phyloP scores from a whole-genome alignment of 1,284 basidiomycete genomes.

The Xerocomus alliaceus region DNA sequence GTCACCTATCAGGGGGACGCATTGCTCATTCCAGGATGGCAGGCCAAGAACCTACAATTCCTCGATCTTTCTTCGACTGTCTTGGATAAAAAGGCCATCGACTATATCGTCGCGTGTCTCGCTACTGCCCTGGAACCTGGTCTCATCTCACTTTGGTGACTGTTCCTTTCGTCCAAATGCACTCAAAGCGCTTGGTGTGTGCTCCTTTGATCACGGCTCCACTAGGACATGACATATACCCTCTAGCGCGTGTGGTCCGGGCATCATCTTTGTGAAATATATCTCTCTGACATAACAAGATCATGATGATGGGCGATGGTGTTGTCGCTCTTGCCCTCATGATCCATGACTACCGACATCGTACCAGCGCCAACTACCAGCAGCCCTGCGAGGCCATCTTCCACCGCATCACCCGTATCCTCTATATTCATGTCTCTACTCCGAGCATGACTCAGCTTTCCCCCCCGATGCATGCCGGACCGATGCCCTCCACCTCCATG shows the following conservation, averaged over 20 bases:
- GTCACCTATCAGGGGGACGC: neutral
- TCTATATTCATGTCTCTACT: conserved; percentile 29
- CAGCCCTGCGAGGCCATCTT: conserved; percentile 15
- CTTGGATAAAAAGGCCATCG: conserved; percentile 84
- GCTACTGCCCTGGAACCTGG: conserved; percentile 59
- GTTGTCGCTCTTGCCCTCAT: conserved; percentile 92
- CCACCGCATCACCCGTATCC: conserved; percentile 22
- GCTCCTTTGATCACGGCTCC: neutral
- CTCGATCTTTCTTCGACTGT: conserved; percentile 89
- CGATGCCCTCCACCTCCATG: conserved; percentile 66
- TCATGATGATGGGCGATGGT: conserved; percentile 81
- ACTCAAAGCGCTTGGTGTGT: conserved; percentile 79
- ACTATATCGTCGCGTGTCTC: conserved; percentile 80
- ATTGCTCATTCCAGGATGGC: conserved; percentile 8
- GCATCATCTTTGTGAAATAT: conserved; percentile 85
- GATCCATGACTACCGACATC: conserved; percentile 89
- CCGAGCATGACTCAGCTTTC: conserved; percentile 35
- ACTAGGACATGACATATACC: conserved; percentile 1
- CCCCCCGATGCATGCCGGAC: conserved; percentile 48
- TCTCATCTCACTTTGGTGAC: conserved; percentile 82
- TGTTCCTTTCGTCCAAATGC: conserved; percentile 75
- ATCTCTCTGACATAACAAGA: conserved; percentile 86
- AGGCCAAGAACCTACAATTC: conserved; percentile 81
- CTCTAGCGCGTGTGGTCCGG: conserved; percentile 77
- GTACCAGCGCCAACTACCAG: conserved; percentile 44